Evolutionary conservation across 164 flowering plant species (phyloP).

Genomic region (Aristolochia fimbriata): DNA sequence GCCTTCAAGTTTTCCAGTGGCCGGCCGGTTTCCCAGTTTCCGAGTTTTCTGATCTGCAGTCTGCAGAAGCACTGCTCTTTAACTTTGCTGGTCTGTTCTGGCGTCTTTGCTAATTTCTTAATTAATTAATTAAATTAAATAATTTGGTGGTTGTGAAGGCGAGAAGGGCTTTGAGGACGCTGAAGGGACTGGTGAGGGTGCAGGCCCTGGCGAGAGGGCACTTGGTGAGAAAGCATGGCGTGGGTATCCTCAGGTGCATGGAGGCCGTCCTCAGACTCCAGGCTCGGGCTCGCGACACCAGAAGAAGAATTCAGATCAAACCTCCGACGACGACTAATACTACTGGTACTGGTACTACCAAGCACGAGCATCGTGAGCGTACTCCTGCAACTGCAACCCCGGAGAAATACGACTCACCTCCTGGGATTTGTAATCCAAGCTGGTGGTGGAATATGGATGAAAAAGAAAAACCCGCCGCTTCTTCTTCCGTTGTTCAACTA

Average conservation of each 20-base stretch:
- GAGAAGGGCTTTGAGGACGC: conserved; percentile 78
- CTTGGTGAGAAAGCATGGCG: conserved; percentile 72
- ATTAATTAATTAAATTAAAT: too few relatives aligned
- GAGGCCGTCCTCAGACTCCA: conserved; percentile 83
- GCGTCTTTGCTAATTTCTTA: too few relatives aligned
- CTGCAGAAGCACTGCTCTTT: too few relatives aligned
- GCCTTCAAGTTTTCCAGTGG: too few relatives aligned
- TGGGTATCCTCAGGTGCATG: conserved; percentile 70
- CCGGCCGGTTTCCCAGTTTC: too few relatives aligned
- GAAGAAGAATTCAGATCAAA: conserved; percentile 19
- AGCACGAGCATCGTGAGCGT: neutral
- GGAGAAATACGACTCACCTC: conserved; percentile 21
- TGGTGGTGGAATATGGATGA: too few relatives aligned
- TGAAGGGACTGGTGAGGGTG: conserved; percentile 83
- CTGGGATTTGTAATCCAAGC: neutral
- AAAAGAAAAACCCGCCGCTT: neutral
- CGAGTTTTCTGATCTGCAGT: too few relatives aligned
- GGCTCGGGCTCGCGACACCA: conserved; percentile 57
- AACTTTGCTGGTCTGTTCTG: too few relatives aligned
- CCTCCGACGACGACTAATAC: too few relatives aligned
- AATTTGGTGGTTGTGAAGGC: conserved; percentile 73
- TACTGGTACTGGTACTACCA: too few relatives aligned
- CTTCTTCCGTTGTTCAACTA: conserved; percentile 32
- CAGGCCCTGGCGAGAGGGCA: conserved; percentile 92
- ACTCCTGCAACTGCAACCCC: conserved; percentile 19